phyloP scores from a whole-genome alignment of 225 moss, liverwort and hornwort genomes.

The Lunularia cruciata region DNA sequence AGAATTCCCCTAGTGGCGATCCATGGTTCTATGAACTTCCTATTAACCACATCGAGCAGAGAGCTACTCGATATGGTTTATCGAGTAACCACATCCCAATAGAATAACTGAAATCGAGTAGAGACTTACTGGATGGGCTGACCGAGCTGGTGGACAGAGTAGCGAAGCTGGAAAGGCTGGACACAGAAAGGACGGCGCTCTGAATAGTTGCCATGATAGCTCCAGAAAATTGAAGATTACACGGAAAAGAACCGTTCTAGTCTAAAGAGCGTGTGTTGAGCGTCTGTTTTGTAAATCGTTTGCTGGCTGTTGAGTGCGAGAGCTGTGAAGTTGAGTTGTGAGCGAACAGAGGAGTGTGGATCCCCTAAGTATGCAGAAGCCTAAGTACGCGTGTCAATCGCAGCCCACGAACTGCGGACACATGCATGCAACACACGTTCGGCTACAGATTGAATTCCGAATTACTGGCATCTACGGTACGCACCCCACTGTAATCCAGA shows the following conservation, averaged over 20 bases:
- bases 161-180: neutral
- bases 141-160: slow-evolving; percentile 6
- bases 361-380: neutral
- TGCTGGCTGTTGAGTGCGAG: neutral
- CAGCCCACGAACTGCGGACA: neutral
- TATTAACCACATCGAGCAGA: neutral
- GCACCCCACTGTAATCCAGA: no score
- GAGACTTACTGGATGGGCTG: slow-evolving; percentile 21
- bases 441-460: neutral
- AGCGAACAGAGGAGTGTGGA: neutral
- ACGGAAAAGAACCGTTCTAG: neutral
- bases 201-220: slow-evolving; percentile 31
- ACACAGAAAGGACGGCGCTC: neutral
- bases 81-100: neutral
- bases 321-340: neutral
- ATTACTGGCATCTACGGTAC: no score
- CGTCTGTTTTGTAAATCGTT: slow-evolving; percentile 15
- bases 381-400: neutral
- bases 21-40: no score
- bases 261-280: neutral
- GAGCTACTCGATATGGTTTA: neutral
- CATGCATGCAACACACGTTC: slow-evolving; percentile 7
- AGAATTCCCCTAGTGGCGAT: neutral
- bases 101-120: neutral
- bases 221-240: neutral